Evolutionary conservation across 2,329 filamentous ascomycete genomes (phyloP).

Genomic region (Cytospora paraplurivora): DNA sequence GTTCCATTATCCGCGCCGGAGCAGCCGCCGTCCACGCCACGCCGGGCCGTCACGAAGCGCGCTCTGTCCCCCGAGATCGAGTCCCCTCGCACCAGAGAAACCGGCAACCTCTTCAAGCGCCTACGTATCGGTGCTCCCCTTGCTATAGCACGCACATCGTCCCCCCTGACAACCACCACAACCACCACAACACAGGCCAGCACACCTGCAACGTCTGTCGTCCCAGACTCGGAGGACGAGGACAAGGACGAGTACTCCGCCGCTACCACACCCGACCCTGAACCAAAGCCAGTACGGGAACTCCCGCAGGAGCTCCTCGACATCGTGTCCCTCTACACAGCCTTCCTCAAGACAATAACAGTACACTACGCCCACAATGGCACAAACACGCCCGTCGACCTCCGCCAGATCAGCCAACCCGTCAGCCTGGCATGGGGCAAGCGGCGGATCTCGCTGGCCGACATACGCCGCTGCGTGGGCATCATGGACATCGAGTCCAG

Average conservation of each 20-base stretch:
- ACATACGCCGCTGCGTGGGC: slow-evolving; percentile 68
- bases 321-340: slow-evolving; percentile 63
- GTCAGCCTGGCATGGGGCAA: slow-evolving; percentile 73
- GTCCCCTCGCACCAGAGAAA: slow-evolving; percentile 33
- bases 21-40: slow-evolving; percentile 31
- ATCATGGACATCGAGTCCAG: slow-evolving; percentile 48
- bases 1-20: slow-evolving; percentile 28
- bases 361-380: slow-evolving; percentile 73
- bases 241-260: slow-evolving; percentile 33
- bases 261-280: slow-evolving; percentile 27
- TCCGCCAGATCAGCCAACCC: slow-evolving; percentile 61
- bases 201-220: slow-evolving; percentile 44
- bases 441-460: slow-evolving; percentile 63
- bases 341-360: slow-evolving; percentile 68
- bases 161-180: slow-evolving; percentile 34
- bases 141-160: slow-evolving; percentile 33
- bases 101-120: slow-evolving; percentile 44
- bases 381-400: slow-evolving; percentile 61
- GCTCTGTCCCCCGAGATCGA: slow-evolving; percentile 31
- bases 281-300: slow-evolving; percentile 15
- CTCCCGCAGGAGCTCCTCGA: slow-evolving; percentile 59
- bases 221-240: slow-evolving; percentile 40
- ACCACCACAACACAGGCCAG: slow-evolving; percentile 30
- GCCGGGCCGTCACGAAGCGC: slow-evolving; percentile 22
- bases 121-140: slow-evolving; percentile 44